A percentile compares a stretch with the other conserved stretches of the same genome.
Evolutionary conservation across 495 filamentous ascomycete genomes (phyloP).

Genomic region (Hyaloscypha bicolor): DNA sequence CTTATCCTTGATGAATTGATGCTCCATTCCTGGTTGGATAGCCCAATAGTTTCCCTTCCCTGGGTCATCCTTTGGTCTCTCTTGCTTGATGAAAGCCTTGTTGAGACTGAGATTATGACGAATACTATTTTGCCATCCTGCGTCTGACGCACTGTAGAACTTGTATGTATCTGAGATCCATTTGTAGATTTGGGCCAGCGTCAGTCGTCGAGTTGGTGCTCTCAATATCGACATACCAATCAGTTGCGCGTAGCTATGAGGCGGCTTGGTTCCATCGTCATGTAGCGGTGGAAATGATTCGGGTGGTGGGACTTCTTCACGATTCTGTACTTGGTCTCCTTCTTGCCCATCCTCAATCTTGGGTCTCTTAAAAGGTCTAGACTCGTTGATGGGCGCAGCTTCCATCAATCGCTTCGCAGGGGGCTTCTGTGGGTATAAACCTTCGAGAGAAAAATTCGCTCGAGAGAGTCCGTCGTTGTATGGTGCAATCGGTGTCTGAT

Average conservation of each 20-base stretch:
- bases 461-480: constrained; percentile 36
- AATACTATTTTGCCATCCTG: constrained; percentile 98
- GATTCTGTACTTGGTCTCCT: constrained; percentile 41
- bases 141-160: constrained; percentile 80
- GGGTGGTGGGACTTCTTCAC: constrained; percentile 67
- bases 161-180: constrained; percentile 96
- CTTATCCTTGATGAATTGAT: constrained; percentile 87
- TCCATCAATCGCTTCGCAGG: constrained; percentile 73
- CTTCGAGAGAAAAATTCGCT: constrained; percentile 50
- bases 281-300: constrained; percentile 77
- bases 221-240: constrained; percentile 97
- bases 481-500: constrained; percentile 52
- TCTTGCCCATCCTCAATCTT: constrained; percentile 43
- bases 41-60: constrained; percentile 99
- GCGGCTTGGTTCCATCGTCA: constrained; percentile 88
- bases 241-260: constrained; percentile 89
- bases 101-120: constrained; percentile 97
- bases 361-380: constrained; percentile 63
- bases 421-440: constrained; percentile 58
- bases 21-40: constrained; percentile 85
- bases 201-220: constrained; percentile 79
- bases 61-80: constrained; percentile 94
- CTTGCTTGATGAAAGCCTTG: constrained; percentile 95
- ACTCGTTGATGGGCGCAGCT: constrained; percentile 72
- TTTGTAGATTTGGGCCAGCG: constrained; percentile 96